phyloP scores from a whole-genome alignment of 2,329 filamentous ascomycete genomes.

The Zasmidium cellare region DNA sequence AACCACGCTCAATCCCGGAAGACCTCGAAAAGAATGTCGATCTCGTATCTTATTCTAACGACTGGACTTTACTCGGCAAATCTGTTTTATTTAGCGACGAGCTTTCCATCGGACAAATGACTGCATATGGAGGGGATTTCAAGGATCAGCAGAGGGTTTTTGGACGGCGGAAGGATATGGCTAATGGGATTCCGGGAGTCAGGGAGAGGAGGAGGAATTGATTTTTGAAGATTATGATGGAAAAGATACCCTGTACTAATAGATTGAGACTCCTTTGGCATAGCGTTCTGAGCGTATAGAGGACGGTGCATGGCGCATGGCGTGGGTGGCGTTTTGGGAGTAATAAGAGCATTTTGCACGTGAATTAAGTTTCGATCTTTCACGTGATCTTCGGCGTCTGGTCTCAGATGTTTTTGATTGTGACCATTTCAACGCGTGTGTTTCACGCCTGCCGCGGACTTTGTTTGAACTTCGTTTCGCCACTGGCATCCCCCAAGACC shows the following conservation, averaged over 20 bases:
- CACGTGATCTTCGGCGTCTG: neutral
- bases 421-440: neutral
- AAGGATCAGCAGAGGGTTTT: conserved; percentile 23
- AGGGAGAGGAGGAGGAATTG: neutral
- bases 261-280: neutral
- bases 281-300: neutral
- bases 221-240: neutral
- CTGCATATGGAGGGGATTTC: conserved; percentile 20
- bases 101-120: conserved; percentile 26
- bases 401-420: neutral
- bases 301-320: neutral
- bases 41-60: conserved; percentile 11
- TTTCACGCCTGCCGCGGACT: neutral
- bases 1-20: conserved; percentile 25
- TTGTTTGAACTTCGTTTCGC: neutral
- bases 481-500: neutral
- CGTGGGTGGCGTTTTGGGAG: neutral
- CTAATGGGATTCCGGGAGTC: neutral
- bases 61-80: conserved; percentile 44
- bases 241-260: neutral
- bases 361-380: neutral
- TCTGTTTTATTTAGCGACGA: conserved; percentile 43
- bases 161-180: conserved; percentile 13
- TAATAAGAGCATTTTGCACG: neutral
- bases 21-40: conserved; percentile 1